Conservation (phyloP, 495 filamentous ascomycete genomes). For the Bombardia bombarda region DNA sequence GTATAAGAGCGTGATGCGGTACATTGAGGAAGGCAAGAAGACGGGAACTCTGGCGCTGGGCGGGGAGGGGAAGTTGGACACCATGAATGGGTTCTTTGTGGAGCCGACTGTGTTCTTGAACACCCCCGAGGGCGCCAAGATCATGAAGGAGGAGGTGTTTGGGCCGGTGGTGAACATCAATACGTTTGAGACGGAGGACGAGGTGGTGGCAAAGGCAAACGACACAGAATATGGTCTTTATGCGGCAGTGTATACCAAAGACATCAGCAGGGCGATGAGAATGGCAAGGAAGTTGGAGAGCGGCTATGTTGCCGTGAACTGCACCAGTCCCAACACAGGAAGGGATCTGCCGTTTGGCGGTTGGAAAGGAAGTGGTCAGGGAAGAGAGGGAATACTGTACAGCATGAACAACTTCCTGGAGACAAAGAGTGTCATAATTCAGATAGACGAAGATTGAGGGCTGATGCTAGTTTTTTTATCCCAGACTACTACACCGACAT, state of each 20-base stretch:
- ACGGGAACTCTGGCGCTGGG: conserved; percentile 21
- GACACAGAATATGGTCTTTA: conserved; percentile 65
- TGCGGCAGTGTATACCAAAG: conserved; percentile 64
- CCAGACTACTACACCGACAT: too few species aligned
- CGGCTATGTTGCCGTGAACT: conserved; percentile 44
- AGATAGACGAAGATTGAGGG: conserved; percentile 14
- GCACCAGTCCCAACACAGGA: conserved; percentile 26
- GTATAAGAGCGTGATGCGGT: conserved; percentile 24
- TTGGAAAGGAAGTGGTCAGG: conserved; percentile 34
- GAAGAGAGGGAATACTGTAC: conserved; percentile 28
- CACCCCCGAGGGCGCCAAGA: conserved; percentile 56
- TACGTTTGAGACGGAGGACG: conserved; percentile 55
- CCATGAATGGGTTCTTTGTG: conserved; percentile 39
- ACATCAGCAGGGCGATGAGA: conserved; percentile 60
- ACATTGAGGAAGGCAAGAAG: conserved; percentile 28
- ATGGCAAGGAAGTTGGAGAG: conserved; percentile 61
- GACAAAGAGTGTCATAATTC: conserved; percentile 36
- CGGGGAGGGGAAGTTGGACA: conserved; percentile 17
- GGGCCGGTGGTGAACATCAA: conserved; percentile 71
- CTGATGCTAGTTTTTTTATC: too few species aligned
- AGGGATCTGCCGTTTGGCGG: conserved; percentile 37
- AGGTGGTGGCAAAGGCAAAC: conserved; percentile 64
- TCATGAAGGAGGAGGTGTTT: conserved; percentile 43
- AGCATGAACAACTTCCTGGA: conserved; percentile 44
- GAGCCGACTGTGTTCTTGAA: conserved; percentile 66